Base-by-base conservation (phyloP, 2,329 filamentous ascomycete genomes). In the Chrysoporthe austroafricana region DNA sequence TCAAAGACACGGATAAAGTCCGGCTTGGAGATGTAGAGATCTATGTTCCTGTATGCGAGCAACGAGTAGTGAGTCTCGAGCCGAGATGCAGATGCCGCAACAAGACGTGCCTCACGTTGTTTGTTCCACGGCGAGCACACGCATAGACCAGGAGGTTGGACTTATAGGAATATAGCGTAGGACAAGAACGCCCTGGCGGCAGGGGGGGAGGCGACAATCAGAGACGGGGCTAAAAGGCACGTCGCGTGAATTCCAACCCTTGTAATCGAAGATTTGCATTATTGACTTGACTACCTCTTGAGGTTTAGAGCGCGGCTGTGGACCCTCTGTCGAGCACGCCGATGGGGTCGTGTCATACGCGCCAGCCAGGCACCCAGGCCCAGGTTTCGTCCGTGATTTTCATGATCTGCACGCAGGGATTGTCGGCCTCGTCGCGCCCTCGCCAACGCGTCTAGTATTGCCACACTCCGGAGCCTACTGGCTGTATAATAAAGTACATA, bases 251-350 rank as follows among this genome's bases (percentile, higher is more conserved):
- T 59, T 62, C 16, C 66, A 52, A 50, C 34, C 48, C 66, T 43
- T 42, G 61, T 39, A 54, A 57, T 46, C 42, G 44, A 58, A 36
- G 36, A 36, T 50, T 52, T 63, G 48, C 54, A 39, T 62, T 70
- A 68, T 70, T 68, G 65, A 70, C 68, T 68, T 64, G 36, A 62
- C 39, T 70, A 39, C 68, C 58, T 36, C 44, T 65, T 70, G 46
- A 9, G 66, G 68, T 14, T 26, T 60, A 34, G 62, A 6, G 61
- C 61, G 50, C 62, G 42, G 50, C 39, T 13, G 52, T 56, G 21
- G 36, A 21, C 36, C 46, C 61, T 54, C 11, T 21, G 11, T 32
- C 18, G 16, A 42, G 61, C 61, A 32, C 21, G 36, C 32, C 42
- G 21, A 39, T 18, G 43, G 58, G 43, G 16, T 36, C 58, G 26